These are phyloP conservation scores for Triangularia setosa DNA, from an alignment of 2,329 filamentous ascomycete genomes.

Conservation along the genomic window DNA sequence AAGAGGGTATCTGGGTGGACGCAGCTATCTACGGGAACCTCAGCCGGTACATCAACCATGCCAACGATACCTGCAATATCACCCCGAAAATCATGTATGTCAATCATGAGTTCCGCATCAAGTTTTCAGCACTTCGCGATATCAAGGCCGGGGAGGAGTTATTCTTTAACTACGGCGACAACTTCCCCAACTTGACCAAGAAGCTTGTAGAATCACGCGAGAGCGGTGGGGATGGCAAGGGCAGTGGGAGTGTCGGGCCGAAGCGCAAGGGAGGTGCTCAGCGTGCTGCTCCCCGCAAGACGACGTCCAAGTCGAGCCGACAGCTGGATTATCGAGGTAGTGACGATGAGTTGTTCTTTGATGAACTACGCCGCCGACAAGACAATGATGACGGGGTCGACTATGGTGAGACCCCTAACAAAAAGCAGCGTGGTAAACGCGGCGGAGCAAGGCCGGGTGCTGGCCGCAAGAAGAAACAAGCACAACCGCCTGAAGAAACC, in stretches of 20 bases:
- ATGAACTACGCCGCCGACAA: constrained; percentile 7
- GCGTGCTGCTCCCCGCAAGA: constrained; percentile 21
- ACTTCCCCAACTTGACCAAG: constrained; percentile 59
- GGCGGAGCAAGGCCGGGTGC: constrained; percentile 26
- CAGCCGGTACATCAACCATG: constrained; percentile 80
- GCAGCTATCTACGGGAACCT: constrained; percentile 75
- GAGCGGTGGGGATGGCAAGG: neutral
- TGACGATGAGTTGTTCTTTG: constrained; percentile 15
- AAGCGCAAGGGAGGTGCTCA: constrained; percentile 19
- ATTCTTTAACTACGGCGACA: constrained; percentile 76
- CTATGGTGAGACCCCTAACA: constrained; percentile 4
- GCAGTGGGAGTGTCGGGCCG: neutral
- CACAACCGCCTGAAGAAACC: neutral
- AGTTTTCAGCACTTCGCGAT: constrained; percentile 63
- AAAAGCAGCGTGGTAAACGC: constrained; percentile 22
- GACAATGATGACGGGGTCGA: constrained; percentile 19
- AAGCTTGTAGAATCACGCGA: constrained; percentile 38
- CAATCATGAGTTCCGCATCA: constrained; percentile 72
- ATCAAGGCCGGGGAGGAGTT: constrained; percentile 72
- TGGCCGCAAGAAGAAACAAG: constrained; percentile 26
- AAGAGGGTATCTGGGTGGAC: constrained; percentile 66
- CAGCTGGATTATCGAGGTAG: constrained; percentile 5
- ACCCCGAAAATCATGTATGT: constrained; percentile 65
- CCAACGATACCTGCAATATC: constrained; percentile 59
- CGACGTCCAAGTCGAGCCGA: constrained; percentile 20